A percentile compares a stretch with the other conserved stretches of the same genome.
Conservation (phyloP, 176 grass and related monocot species). For the Hordeum vulgare region MorexV3_pseudomolecules_assembly NC_058521.1:456563544-456564043, state of each 20-base stretch:
- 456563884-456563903: constrained; percentile 65
- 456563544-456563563: too few species aligned
- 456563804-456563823: background rate
- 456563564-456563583: too few species aligned
- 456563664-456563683: background rate
- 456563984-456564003: background rate
- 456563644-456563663: background rate
- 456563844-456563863: constrained; percentile 38
- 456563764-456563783: background rate
- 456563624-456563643: background rate
- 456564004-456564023: too few species aligned
- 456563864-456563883: constrained; percentile 50
- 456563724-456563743: background rate
- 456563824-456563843: constrained; percentile 16
- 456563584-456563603: background rate
- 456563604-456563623: background rate
- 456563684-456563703: constrained; percentile 3
- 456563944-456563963: background rate
- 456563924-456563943: background rate
- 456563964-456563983: background rate
- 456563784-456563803: background rate
- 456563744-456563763: background rate
- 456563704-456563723: constrained; percentile 8
- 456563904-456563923: background rate
- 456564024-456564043: too few species aligned